phyloP scores from a whole-genome alignment of 2,329 filamentous ascomycete genomes.

The Atkinsonella hypoxylon region DNA sequence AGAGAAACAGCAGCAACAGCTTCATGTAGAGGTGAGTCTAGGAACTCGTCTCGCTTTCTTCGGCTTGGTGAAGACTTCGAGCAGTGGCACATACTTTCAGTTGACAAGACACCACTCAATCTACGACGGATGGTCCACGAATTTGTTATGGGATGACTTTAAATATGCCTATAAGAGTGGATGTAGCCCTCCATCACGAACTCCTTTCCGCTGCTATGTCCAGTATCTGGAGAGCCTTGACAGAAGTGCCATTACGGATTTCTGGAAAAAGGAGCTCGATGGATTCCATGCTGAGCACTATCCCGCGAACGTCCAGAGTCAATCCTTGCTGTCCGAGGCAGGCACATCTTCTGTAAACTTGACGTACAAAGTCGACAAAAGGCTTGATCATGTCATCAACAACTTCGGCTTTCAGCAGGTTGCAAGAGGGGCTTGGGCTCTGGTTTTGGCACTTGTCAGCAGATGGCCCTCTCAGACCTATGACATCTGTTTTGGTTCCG shows the following conservation, averaged over 20 bases:
- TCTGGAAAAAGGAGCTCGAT: background rate
- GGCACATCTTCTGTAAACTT: background rate
- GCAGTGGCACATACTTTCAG: background rate
- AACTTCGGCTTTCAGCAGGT: constrained; percentile 3
- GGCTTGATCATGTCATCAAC: background rate
- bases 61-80: background rate
- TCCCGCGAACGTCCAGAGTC: background rate
- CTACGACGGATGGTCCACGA: background rate
- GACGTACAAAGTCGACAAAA: background rate
- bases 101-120: background rate
- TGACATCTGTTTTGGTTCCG: constrained; percentile 14
- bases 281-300: background rate
- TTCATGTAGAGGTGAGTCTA: background rate
- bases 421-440: constrained; percentile 16
- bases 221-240: background rate
- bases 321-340: background rate
- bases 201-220: background rate
- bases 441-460: constrained; percentile 11
- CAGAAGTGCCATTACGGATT: background rate
- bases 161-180: background rate
- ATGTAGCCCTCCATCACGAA: background rate
- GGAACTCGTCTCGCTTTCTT: background rate
- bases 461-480: constrained; percentile 4
- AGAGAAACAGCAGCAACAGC: background rate
- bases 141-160: background rate